Evolutionary conservation across 2,329 filamentous ascomycete species (phyloP).

Genomic region (Metarhizium guizhouense): DNA sequence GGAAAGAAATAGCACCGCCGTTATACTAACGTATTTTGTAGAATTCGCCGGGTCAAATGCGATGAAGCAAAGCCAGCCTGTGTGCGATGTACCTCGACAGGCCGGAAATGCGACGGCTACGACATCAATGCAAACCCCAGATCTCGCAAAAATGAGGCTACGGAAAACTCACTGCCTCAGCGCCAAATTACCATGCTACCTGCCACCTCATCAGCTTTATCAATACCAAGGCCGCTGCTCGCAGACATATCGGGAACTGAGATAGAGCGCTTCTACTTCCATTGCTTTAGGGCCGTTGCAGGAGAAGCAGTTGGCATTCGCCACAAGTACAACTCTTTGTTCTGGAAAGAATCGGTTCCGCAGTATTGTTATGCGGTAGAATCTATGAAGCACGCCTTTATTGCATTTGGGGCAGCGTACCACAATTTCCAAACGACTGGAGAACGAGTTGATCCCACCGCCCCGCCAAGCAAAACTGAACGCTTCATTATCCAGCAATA

Average conservation of each 20-base stretch:
- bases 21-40: slow-evolving; percentile 7
- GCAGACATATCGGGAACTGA: slow-evolving; percentile 26
- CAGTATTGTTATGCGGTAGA: slow-evolving; percentile 19
- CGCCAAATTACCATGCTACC: not conserved
- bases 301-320: slow-evolving; percentile 19
- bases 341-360: slow-evolving; percentile 22
- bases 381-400: slow-evolving; percentile 23
- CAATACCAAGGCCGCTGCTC: slow-evolving; percentile 20
- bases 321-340: slow-evolving; percentile 17
- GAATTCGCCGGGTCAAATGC: slow-evolving; percentile 27
- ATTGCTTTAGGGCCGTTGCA: slow-evolving; percentile 22
- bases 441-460: slow-evolving; percentile 6
- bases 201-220: not conserved
- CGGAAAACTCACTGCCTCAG: not conserved
- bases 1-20: slow-evolving; percentile 1
- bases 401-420: slow-evolving; percentile 24
- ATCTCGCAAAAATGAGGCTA: not conserved
- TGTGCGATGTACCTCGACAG: slow-evolving; percentile 23
- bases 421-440: slow-evolving; percentile 14
- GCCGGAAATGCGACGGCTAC: slow-evolving; percentile 28
- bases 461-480: slow-evolving; percentile 19
- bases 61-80: slow-evolving; percentile 26
- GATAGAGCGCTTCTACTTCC: slow-evolving; percentile 25
- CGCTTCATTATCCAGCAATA: slow-evolving; percentile 30
- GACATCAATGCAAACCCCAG: slow-evolving; percentile 9